Evolutionary conservation across 768 basidiomycete species (phyloP), one percentile per base, ranked within the genome.

Genomic region (Lactarius quietus): DNA sequence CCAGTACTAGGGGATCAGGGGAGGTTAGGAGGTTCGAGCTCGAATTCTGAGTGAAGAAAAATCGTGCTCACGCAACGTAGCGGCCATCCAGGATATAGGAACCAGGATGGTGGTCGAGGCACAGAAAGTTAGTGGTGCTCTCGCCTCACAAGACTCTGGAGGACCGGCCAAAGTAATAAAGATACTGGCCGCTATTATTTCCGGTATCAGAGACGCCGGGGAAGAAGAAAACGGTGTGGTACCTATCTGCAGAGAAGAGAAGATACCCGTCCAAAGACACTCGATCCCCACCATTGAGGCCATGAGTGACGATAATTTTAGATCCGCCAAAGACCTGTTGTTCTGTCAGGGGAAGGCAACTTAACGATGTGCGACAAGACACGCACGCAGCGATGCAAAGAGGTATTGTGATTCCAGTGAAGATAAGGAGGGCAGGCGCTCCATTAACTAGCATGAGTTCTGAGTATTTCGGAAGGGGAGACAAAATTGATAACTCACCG

Each of bases 201-300:
- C 65, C 26, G 59, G 15, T 17, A 39, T 43, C 59, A 64, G 53
- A 4, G 26, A 61, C 29, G 31, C 14, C 55, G 15, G 59, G 38
- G 23, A n/a, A 62, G 39, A 59, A 20, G 43, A 69, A 6, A 45
- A 35, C 59, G 9, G 35, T 28, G 52, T n/a, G 2, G 14, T 18
- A 70, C 87, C 81, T 39, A 84, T 76, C 62, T 87, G 82, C 36
- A 86, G 71, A 7, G 79, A 59, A 64, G 81, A 79, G 67, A 85
- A 72, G 12, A 82, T 63, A 8, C 74, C 78, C 8, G 83, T 79
- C 86, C 87, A 89, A 20, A 66, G 70, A 68, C 84, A 86, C 71
- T 90, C 88, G 33, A 83, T 72, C 57, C 78, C 70, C 41, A 85
- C 78, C 33, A 75, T 75, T 20, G 82, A 79, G 28, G 78, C 78